These are phyloP conservation scores for Blastobotrys attinorum DNA, from an alignment of 805 yeast species.

Conservation along the genomic window DNA sequence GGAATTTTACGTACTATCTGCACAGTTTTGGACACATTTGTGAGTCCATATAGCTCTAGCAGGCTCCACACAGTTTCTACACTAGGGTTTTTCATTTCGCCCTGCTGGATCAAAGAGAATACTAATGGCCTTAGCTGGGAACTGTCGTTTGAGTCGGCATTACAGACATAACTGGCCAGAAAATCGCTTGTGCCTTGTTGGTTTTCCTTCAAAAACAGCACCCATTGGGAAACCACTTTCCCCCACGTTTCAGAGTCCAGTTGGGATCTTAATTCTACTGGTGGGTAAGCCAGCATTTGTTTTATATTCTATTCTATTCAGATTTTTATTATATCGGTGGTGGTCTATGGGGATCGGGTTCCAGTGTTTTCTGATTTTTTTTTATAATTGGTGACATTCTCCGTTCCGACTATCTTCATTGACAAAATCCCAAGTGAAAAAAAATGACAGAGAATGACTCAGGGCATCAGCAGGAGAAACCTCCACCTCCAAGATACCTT, in stretches of 20 bases:
- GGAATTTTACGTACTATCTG: not conserved
- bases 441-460: constrained; percentile 1
- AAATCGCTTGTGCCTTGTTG: not conserved
- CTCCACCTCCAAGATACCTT: constrained; percentile 13
- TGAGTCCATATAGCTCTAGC: constrained; percentile 18
- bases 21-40: not conserved
- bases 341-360: too few species aligned
- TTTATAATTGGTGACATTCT: too few species aligned
- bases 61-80: constrained; percentile 23
- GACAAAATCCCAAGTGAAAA: too few species aligned
- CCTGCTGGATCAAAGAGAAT: not conserved
- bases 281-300: constrained; percentile 3
- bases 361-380: too few species aligned
- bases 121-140: not conserved
- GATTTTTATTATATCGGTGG: too few species aligned
- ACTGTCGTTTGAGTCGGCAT: not conserved
- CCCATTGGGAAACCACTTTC: constrained; percentile 4
- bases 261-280: not conserved
- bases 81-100: constrained; percentile 4
- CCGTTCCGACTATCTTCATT: too few species aligned
- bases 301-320: too few species aligned
- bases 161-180: constrained; percentile 2
- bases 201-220: not conserved
- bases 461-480: not conserved
- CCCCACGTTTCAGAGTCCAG: constrained; percentile 4